phyloP scores from a whole-genome alignment of 441 rosid genomes.

The Pelargonium citronellum region DNA sequence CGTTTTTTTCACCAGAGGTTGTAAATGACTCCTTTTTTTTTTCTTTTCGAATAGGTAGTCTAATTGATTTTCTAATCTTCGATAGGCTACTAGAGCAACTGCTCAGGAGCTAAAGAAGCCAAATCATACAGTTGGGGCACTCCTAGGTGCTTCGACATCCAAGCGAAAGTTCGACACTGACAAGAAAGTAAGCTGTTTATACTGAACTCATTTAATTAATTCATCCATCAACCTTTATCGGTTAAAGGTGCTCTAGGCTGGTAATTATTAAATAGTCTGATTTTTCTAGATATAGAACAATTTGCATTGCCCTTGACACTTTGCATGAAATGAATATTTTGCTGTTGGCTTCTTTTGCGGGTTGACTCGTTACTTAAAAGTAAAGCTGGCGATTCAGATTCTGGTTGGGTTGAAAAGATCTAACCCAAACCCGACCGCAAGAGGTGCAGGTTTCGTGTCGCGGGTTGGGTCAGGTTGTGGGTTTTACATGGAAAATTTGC shows the following conservation, averaged over 20 bases:
- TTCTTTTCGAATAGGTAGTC: slow-evolving; percentile 12
- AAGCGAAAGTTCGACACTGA: slow-evolving; percentile 42
- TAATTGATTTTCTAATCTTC: slow-evolving; percentile 20
- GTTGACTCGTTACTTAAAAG: no score
- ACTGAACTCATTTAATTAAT: not conserved
- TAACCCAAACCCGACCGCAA: no score
- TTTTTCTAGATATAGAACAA: no score
- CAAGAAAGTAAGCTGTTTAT: slow-evolving; percentile 36
- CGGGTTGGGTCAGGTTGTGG: no score
- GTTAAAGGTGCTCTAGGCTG: not conserved
- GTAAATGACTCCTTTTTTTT: slow-evolving; percentile 13
- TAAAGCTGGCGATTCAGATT: no score
- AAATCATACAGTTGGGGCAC: slow-evolving; percentile 47
- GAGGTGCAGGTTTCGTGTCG: no score
- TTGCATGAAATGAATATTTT: not conserved
- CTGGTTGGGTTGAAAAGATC: no score
- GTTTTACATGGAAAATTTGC: no score
- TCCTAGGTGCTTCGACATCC: slow-evolving; percentile 38
- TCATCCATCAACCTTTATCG: not conserved
- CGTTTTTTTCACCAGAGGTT: slow-evolving; percentile 35
- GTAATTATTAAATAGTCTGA: not conserved
- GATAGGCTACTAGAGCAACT: slow-evolving; percentile 47
- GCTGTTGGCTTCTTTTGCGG: no score
- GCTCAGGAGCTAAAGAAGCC: slow-evolving; percentile 55
- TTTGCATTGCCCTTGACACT: no score